A percentile compares a stretch with the other conserved stretches of the same genome.
These are phyloP conservation scores for Zygosaccharomyces bailii DNA, from an alignment of 805 yeast genomes.

Conservation along the genomic window DNA sequence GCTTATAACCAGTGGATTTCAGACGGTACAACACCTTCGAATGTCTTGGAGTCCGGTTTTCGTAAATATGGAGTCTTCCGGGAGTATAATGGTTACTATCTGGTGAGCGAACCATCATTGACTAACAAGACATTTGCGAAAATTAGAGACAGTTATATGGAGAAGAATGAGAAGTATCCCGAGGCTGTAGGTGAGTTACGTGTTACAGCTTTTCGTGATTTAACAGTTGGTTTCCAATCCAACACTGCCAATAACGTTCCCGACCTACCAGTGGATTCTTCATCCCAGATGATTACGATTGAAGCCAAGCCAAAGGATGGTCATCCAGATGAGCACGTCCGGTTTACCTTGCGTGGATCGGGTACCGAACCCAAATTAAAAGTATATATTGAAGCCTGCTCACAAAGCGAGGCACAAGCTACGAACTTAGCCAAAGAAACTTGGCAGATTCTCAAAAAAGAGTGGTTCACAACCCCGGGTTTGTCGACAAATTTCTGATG, in stretches of 20 bases:
- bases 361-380: slow-evolving; percentile 96
- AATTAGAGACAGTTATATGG: slow-evolving; percentile 41
- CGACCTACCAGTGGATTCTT: slow-evolving; percentile 61
- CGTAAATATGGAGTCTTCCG: slow-evolving; percentile 73
- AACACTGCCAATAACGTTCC: slow-evolving; percentile 57
- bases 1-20: slow-evolving; percentile 54
- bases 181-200: slow-evolving; percentile 49
- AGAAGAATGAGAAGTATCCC: slow-evolving; percentile 39
- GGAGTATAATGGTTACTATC: slow-evolving; percentile 84
- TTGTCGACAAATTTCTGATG: slow-evolving; percentile 20
- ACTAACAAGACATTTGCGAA: slow-evolving; percentile 54
- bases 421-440: slow-evolving; percentile 51
- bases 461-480: slow-evolving; percentile 70
- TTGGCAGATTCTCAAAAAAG: slow-evolving; percentile 56
- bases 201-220: slow-evolving; percentile 73
- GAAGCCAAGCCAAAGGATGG: slow-evolving; percentile 35
- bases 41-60: slow-evolving; percentile 57
- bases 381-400: slow-evolving; percentile 79
- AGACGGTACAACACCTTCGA: slow-evolving; percentile 39
- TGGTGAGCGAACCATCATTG: slow-evolving; percentile 50
- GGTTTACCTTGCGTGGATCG: slow-evolving; percentile 88
- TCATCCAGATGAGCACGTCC: slow-evolving; percentile 40
- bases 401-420: slow-evolving; percentile 48
- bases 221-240: slow-evolving; percentile 80
- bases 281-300: slow-evolving; percentile 85